Evolutionary conservation across 2,329 filamentous ascomycete species (phyloP).

Genomic region (Cucurbitaria berberidis): DNA sequence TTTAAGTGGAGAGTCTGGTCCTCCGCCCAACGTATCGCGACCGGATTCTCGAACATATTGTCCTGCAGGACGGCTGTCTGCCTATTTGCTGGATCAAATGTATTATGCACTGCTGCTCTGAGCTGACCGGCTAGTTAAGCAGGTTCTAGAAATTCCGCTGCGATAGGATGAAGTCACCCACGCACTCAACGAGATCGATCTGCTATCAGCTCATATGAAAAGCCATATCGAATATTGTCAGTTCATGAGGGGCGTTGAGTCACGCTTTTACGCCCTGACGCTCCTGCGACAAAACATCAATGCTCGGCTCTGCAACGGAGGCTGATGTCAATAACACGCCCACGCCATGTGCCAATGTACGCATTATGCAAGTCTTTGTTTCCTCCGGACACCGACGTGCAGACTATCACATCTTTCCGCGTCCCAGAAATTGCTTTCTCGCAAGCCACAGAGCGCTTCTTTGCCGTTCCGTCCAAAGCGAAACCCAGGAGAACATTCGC

Average conservation of each 20-base stretch:
- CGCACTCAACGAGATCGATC: neutral
- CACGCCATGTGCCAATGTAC: constrained; percentile 8
- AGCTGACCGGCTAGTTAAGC: neutral
- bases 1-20: constrained; percentile 10
- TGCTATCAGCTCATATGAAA: neutral
- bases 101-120: constrained; percentile 1
- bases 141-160: neutral
- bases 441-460: constrained; percentile 8
- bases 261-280: constrained; percentile 11
- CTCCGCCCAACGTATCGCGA: constrained; percentile 13
- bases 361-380: constrained; percentile 14
- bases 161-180: neutral
- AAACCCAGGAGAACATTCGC: neutral
- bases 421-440: constrained; percentile 10
- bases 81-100: constrained; percentile 8
- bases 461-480: constrained; percentile 3
- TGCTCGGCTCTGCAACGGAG: constrained; percentile 4
- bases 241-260: constrained; percentile 4
- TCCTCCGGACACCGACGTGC: constrained; percentile 12
- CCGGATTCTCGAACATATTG: constrained; percentile 13
- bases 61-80: constrained; percentile 1
- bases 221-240: neutral
- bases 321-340: constrained; percentile 6
- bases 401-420: constrained; percentile 11
- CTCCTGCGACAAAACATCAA: constrained; percentile 4